Evolutionary conservation across 2,329 filamentous ascomycete genomes (phyloP), one percentile per base, ranked within the genome.

Genomic region (Fusarium sp.): DNA sequence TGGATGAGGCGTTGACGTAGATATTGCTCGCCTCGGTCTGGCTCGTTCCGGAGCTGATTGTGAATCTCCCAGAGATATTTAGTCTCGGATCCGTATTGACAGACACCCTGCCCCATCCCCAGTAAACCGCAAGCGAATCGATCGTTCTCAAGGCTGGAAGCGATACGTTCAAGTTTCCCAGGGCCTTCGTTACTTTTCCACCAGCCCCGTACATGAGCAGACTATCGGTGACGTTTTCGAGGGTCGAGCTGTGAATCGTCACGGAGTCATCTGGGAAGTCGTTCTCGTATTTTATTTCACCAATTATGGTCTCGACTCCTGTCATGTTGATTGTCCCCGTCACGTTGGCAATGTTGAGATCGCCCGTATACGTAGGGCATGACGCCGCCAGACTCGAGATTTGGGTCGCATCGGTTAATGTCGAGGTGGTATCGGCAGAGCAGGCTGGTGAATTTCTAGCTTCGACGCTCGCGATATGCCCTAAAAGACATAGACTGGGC

Each of bases 401-500:
- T 23, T 52, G 48, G 6, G 48, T 52, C 8, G 24, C 7, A 0
- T 42, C 24, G 11, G 48, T 52, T 0, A 52, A 29, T 1, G 48
- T 52, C 1, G 20, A 42, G 13, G 20, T 12, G 1, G 39, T 38
- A 1, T 29, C 24, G 0, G 16, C 18, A 0, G 20, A 52, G 6
- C 48, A 52, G 11, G 8, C 48, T 52, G 8, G n/a, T 3, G 10
- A 15, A 33, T 6, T 15, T 10, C 48, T n/a, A 11, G 24, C 35
- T 8, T 15, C 18, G 0, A 12, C 24, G 2, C 8, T 2, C 4
- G 1, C 5, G 0, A 21, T 6, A 18, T 23, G 8, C 6, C 48
- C 6, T 0, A 7, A 29, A 4, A 52, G 6, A 2, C 10, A 23
- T 0, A 29, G 2, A 1, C 1, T 4, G 2, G 10, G 3, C 3